Base-by-base conservation (phyloP, 208 protist genomes). In the Leptomonas pyrrhocoris region DNA sequence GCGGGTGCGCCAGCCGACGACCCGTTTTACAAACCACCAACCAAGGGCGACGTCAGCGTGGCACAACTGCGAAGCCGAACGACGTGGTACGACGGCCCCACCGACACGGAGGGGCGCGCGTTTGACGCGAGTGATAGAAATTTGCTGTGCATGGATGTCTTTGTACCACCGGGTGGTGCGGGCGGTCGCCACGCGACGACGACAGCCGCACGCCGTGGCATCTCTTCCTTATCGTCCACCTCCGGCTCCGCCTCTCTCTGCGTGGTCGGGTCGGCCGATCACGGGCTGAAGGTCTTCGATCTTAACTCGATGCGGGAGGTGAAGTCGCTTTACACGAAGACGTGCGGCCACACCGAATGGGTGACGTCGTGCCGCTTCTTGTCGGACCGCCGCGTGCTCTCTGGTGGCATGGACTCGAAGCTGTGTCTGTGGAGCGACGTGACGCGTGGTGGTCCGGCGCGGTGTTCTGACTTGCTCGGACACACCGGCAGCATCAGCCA, bases 361-460 rank as follows among this genome's bases (percentile, higher is more conserved):
- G 90, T 97, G 40, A 97, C 92, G 31, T 72, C 78, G 36, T 95
- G 90, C 58, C 83, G 73, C 43, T 95, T 88, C 55, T 68, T 95
- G 19, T 74, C 74, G 40, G 85, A 74, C 49, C 77, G 92, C 31
- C 71, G 82, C 8, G 83, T 97, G 34, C 54, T 97, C 27, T 94
- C 88, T 3, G 93, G 93, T 18, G 93, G 90, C 15, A 95, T 95
- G 93, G 93, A 97, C 75, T 89, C 80, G 49, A 96, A 96, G 77
- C 65, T 97, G 65, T 97, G 93, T 68, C 74, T 97, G n/a, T 97
- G 93, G 93, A 73, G 82, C 53, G 75, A 76, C 43, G 67, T 80
- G 34, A 46, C 27, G 9, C 53, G 66, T 28, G 61, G 77, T 13
- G 78, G 82, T 0, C 74, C 78, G 3, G 81, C 78, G 4, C 82